Evolutionary conservation across 1,284 basidiomycete species (phyloP).

Genomic region (Inonotus hispidus): DNA sequence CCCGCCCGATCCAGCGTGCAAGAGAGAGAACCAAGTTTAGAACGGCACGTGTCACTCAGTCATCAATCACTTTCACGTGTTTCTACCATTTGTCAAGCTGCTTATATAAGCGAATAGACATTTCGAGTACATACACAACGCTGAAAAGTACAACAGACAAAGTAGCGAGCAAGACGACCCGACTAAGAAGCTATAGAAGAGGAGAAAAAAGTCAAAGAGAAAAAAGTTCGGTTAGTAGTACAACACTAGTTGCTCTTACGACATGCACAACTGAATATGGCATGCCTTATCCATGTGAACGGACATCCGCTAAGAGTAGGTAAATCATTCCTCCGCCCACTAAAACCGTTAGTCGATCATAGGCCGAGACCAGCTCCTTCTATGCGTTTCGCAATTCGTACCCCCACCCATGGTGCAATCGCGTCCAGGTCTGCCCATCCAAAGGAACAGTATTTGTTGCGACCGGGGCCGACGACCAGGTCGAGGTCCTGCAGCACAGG

Average conservation of each 20-base stretch:
- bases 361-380: constrained; percentile 61
- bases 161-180: background rate
- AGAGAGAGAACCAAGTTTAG: background rate
- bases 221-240: constrained; percentile 2
- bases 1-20: too few species aligned
- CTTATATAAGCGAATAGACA: background rate
- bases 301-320: background rate
- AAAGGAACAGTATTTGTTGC: constrained; percentile 61
- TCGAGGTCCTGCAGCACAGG: constrained; percentile 43
- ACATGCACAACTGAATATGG: background rate
- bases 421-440: constrained; percentile 61
- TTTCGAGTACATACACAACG: background rate
- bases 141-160: background rate
- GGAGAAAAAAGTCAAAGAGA: background rate
- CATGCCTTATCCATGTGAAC: background rate
- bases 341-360: background rate
- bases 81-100: background rate
- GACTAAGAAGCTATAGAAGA: background rate
- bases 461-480: constrained; percentile 41
- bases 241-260: background rate
- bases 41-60: background rate
- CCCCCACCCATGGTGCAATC: constrained; percentile 73
- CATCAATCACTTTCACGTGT: background rate
- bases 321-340: background rate
- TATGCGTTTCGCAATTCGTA: constrained; percentile 54